A percentile compares a stretch with the other conserved stretches of the same genome.
Conservation (phyloP, 768 basidiomycete species). For the Coprinopsis marcescibilis region DNA sequence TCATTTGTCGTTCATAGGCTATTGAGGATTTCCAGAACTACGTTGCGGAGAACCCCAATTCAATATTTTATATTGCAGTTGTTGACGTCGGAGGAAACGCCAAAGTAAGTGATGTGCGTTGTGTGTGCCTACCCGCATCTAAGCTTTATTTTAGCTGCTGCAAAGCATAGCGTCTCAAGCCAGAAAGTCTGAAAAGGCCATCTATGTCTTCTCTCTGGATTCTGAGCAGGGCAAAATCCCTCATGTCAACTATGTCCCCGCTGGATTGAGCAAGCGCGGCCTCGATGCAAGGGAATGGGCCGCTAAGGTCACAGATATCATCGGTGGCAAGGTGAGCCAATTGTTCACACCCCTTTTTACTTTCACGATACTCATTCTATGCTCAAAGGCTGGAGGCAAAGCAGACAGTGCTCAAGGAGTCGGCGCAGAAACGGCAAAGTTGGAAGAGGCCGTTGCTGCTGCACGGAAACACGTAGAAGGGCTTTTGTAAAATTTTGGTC, state of each 20-base stretch:
- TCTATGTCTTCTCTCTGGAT: conserved; percentile 87
- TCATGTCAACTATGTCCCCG: conserved; percentile 79
- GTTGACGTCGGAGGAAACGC: conserved; percentile 80
- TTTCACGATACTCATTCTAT: conserved; percentile 6
- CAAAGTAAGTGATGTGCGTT: conserved; percentile 48
- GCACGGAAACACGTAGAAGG: conserved; percentile 42
- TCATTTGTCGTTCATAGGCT: conserved; percentile 40
- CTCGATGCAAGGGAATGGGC: conserved; percentile 91
- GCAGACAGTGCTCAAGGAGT: conserved; percentile 90
- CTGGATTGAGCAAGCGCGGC: conserved; percentile 50
- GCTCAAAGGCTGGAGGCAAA: conserved; percentile 82
- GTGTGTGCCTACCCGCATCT: neutral
- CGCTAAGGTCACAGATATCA: conserved; percentile 60
- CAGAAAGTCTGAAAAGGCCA: conserved; percentile 76
- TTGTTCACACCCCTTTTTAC: neutral
- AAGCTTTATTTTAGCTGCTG: conserved; percentile 44
- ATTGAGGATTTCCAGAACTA: conserved; percentile 60
- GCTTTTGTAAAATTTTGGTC: neutral
- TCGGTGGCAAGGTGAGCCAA: conserved; percentile 82
- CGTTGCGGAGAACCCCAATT: conserved; percentile 73
- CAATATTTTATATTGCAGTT: conserved; percentile 61
- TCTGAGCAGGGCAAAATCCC: conserved; percentile 65
- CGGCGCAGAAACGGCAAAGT: conserved; percentile 56
- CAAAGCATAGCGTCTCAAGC: conserved; percentile 70
- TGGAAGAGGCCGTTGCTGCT: conserved; percentile 59